phyloP scores from a whole-genome alignment of 495 filamentous ascomycete genomes.

The Daldinia caldariorum region DNA sequence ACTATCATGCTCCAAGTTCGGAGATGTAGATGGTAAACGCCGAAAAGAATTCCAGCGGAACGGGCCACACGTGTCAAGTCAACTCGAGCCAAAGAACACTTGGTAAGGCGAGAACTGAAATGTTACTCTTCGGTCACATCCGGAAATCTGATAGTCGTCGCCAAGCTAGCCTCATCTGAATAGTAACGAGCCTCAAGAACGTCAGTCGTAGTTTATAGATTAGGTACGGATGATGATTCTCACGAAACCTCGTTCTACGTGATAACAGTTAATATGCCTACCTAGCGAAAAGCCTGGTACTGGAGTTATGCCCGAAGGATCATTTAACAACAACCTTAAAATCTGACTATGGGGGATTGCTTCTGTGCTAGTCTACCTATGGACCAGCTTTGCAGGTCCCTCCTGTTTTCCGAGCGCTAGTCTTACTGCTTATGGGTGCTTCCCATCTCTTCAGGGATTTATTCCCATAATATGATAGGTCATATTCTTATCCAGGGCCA shows the following conservation, averaged over 20 bases:
- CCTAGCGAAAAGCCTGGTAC: neutral
- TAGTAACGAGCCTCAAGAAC: neutral
- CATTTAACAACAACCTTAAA: neutral
- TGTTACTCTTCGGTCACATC: neutral
- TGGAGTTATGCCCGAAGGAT: neutral
- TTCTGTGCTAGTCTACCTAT: neutral
- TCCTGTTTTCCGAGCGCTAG: neutral
- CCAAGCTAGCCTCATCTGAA: neutral
- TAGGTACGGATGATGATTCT: neutral
- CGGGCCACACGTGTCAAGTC: neutral
- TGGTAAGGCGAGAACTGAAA: neutral
- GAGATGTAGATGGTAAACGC: slow-evolving; percentile 5
- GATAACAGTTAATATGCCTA: neutral
- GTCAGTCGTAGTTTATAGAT: neutral
- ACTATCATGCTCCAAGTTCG: neutral
- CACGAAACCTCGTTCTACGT: neutral
- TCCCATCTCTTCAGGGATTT: neutral
- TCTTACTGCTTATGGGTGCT: neutral
- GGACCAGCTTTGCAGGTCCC: neutral
- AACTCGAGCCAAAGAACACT: neutral
- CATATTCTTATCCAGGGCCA: neutral
- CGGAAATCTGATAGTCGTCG: neutral
- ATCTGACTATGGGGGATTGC: neutral
- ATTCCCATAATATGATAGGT: neutral
- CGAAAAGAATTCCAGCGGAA: neutral